A percentile compares a stretch with the other conserved stretches of the same genome.
Conservation (phyloP, 148 eudicot species). For the Hydrangea macrophylla region DNA sequence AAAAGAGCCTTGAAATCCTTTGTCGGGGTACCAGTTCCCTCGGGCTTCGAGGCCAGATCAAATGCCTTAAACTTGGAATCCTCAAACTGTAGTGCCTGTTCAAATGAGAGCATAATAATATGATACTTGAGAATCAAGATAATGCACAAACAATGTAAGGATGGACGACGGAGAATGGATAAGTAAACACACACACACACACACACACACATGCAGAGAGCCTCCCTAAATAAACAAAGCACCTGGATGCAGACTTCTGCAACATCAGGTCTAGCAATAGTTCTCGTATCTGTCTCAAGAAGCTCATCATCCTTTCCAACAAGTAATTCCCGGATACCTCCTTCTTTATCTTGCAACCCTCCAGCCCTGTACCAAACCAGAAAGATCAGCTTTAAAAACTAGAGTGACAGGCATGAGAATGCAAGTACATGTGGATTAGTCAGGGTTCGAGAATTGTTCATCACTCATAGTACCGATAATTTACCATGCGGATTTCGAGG, state of each 20-base stretch:
- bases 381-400: neutral
- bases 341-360: conserved; percentile 92
- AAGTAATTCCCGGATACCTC: conserved; percentile 71
- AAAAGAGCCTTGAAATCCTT: conserved; percentile 73
- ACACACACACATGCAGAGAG: too few species aligned
- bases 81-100: conserved; percentile 74
- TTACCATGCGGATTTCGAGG: too few species aligned
- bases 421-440: neutral
- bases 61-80: conserved; percentile 87
- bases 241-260: conserved; percentile 99
- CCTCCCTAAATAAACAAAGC: neutral
- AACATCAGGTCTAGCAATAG: conserved; percentile 83
- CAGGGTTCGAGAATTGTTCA: neutral
- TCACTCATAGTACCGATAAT: neutral
- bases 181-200: neutral
- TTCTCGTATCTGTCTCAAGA: conserved; percentile 74
- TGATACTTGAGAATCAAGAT: neutral
- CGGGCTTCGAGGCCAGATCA: conserved; percentile 84
- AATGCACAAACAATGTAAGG: neutral
- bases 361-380: conserved; percentile 58
- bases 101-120: neutral
- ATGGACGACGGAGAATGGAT: neutral
- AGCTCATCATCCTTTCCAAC: conserved; percentile 96
- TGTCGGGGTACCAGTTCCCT: conserved; percentile 70
- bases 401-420: neutral